Evolutionary conservation across 2,329 filamentous ascomycete species (phyloP).

Genomic region (Colletotrichum sp.): DNA sequence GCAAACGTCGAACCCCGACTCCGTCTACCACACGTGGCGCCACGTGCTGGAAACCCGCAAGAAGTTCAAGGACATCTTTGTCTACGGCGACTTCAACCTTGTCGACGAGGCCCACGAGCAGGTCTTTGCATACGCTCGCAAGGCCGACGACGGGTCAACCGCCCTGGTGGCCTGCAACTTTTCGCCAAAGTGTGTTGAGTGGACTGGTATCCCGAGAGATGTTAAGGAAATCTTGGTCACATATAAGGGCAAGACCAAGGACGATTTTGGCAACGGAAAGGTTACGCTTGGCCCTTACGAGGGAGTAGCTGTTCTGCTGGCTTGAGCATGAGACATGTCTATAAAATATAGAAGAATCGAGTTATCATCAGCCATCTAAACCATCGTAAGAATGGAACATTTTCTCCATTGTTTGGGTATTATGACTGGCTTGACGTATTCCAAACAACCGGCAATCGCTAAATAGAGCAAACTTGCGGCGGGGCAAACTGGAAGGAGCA

Average conservation of each 20-base stretch:
- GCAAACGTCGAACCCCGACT: slow-evolving; percentile 52
- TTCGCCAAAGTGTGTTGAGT: slow-evolving; percentile 33
- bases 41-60: slow-evolving; percentile 65
- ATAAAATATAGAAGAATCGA: background rate
- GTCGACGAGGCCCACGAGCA: slow-evolving; percentile 39
- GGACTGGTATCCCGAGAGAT: slow-evolving; percentile 29
- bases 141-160: slow-evolving; percentile 31
- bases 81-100: slow-evolving; percentile 64
- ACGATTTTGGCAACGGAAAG: slow-evolving; percentile 29
- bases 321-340: background rate
- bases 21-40: slow-evolving; percentile 67
- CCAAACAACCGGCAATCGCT: too few species aligned
- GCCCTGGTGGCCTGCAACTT: slow-evolving; percentile 46
- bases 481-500: background rate
- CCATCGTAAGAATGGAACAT: background rate
- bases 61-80: slow-evolving; percentile 64
- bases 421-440: too few species aligned
- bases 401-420: background rate
- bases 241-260: slow-evolving; percentile 31
- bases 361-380: background rate
- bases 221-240: slow-evolving; percentile 39
- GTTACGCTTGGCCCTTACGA: slow-evolving; percentile 42
- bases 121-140: slow-evolving; percentile 43
- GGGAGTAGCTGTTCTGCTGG: slow-evolving; percentile 37
- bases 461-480: too few species aligned